Percentiles rank a stretch among this genome's conserved stretches.
phyloP scores from a whole-genome alignment of 768 basidiomycete species.

The Fibroporia radiculosa region DNA sequence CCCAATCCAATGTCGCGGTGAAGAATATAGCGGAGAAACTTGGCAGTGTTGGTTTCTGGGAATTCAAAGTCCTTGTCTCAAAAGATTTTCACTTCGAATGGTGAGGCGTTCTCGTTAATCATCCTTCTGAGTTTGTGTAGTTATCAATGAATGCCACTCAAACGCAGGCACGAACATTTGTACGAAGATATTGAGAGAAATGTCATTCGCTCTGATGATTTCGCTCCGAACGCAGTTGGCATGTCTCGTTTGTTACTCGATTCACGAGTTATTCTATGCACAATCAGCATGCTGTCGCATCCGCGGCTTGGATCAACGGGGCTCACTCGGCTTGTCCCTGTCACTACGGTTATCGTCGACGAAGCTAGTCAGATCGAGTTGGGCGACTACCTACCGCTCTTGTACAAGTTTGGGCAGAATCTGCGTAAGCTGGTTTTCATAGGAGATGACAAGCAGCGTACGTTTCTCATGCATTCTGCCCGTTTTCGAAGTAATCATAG shows the following conservation, averaged over 20 bases:
- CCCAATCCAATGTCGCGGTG: slow-evolving; percentile 44
- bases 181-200: slow-evolving; percentile 27
- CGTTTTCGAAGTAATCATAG: neutral
- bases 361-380: slow-evolving; percentile 42
- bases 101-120: slow-evolving; percentile 26
- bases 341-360: slow-evolving; percentile 34
- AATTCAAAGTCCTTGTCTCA: slow-evolving; percentile 42
- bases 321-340: slow-evolving; percentile 24
- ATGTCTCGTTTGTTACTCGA: slow-evolving; percentile 21
- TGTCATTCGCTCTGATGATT: slow-evolving; percentile 31
- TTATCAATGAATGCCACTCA: neutral
- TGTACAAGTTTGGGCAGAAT: slow-evolving; percentile 10
- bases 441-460: slow-evolving; percentile 26
- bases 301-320: neutral
- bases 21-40: slow-evolving; percentile 48
- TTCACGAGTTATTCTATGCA: slow-evolving; percentile 36
- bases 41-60: slow-evolving; percentile 20
- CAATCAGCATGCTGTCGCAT: slow-evolving; percentile 38
- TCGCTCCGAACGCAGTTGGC: slow-evolving; percentile 14
- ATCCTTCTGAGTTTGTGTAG: neutral
- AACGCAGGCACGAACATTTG: slow-evolving; percentile 39
- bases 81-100: slow-evolving; percentile 39
- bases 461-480: slow-evolving; percentile 12
- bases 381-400: slow-evolving; percentile 31
- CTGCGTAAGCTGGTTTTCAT: slow-evolving; percentile 24